These are phyloP conservation scores for Neurospora tetrasperma DNA, from an alignment of 495 filamentous ascomycete species.

Conservation along the genomic window DNA sequence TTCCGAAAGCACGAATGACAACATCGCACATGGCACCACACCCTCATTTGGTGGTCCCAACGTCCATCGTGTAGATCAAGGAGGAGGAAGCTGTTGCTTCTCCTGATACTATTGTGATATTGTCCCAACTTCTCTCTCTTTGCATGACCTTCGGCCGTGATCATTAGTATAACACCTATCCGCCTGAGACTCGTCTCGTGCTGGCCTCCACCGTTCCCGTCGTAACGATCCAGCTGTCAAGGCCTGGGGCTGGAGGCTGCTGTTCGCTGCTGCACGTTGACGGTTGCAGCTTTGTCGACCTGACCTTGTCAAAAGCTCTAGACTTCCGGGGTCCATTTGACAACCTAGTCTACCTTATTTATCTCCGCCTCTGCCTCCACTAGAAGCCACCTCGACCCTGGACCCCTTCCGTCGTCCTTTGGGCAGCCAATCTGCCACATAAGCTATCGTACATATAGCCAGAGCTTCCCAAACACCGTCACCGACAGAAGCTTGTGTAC, in stretches of 20 bases:
- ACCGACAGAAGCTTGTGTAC: neutral
- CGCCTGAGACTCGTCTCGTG: neutral
- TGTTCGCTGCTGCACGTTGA: neutral
- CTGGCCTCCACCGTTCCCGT: neutral
- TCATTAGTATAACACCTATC: neutral
- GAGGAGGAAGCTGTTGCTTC: too few relatives aligned
- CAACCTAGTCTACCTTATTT: neutral
- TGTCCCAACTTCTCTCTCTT: neutral
- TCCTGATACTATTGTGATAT: neutral
- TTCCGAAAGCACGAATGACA: constrained; percentile 8
- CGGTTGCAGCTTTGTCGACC: neutral
- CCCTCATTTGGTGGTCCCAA: neutral
- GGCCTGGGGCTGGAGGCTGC: neutral
- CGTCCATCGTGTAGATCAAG: neutral
- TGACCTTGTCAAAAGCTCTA: neutral
- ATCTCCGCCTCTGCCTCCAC: neutral
- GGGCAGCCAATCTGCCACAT: neutral
- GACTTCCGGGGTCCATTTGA: neutral
- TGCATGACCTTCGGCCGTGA: neutral
- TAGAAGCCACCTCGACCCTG: neutral
- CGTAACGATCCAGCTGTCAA: neutral
- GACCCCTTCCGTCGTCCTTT: neutral
- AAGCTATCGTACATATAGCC: neutral
- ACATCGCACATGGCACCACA: constrained; percentile 12
- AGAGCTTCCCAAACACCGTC: neutral